Percentiles rank a stretch among this genome's conserved stretches.
Evolutionary conservation across 2,329 filamentous ascomycete species (phyloP).

Genomic region (Diplocarpon rosae): DNA sequence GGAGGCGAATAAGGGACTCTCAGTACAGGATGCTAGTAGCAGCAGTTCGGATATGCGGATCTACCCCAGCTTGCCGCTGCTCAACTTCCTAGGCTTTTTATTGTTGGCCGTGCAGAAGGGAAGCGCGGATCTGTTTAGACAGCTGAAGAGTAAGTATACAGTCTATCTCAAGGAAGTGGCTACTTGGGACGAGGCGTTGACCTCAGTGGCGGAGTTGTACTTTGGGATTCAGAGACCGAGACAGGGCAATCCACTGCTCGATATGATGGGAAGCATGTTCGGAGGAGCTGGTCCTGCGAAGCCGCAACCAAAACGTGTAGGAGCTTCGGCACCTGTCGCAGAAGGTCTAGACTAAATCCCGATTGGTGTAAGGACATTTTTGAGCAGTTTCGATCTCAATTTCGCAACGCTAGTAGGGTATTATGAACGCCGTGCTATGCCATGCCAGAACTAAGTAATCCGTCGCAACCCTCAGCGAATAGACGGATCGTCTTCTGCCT

Average conservation of each 20-base stretch:
- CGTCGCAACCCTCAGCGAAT: slow-evolving; percentile 9
- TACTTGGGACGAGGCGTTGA: slow-evolving; percentile 71
- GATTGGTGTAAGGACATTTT: neutral
- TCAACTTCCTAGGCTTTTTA: slow-evolving; percentile 86
- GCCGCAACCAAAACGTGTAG: slow-evolving; percentile 29
- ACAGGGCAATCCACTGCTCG: slow-evolving; percentile 85
- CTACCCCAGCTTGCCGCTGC: slow-evolving; percentile 82
- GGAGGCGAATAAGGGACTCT: slow-evolving; percentile 44
- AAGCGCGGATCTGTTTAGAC: slow-evolving; percentile 62
- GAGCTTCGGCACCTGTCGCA: slow-evolving; percentile 35
- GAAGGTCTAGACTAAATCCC: slow-evolving; percentile 46
- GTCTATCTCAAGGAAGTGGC: slow-evolving; percentile 65
- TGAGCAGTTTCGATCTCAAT: slow-evolving; percentile 1
- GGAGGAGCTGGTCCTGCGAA: slow-evolving; percentile 43
- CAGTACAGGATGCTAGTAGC: slow-evolving; percentile 70
- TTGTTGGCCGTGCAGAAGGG: slow-evolving; percentile 76
- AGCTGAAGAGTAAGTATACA: slow-evolving; percentile 73
- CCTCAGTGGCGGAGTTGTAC: slow-evolving; percentile 91
- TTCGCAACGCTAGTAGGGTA: no score
- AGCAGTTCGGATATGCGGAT: slow-evolving; percentile 63
- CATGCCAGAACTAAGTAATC: slow-evolving; percentile 1
- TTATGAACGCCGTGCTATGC: slow-evolving; percentile 9
- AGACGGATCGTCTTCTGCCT: slow-evolving; percentile 33
- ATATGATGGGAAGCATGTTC: slow-evolving; percentile 97
- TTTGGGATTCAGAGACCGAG: slow-evolving; percentile 82